Evolutionary conservation across 73 alveolate genomes (phyloP).

Genomic region (Paraurostyla sp.): DNA sequence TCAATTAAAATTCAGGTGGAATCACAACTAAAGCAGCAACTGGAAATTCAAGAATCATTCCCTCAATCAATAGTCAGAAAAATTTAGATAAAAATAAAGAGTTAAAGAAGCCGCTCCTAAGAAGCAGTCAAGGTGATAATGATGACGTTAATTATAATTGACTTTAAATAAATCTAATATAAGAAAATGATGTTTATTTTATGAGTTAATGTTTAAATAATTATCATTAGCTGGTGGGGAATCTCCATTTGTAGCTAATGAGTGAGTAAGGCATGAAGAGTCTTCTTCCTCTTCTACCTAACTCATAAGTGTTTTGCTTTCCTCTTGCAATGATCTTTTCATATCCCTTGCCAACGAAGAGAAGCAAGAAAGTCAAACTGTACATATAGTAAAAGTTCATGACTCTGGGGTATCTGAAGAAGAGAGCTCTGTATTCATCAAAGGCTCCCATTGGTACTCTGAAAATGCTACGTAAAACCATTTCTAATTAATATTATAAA

Average conservation of each 20-base stretch:
- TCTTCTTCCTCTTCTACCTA: slow-evolving; percentile 12
- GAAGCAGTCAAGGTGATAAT: not conserved
- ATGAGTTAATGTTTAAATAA: not conserved
- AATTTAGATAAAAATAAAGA: not conserved
- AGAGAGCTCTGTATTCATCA: slow-evolving; percentile 49
- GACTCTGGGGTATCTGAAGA: slow-evolving; percentile 30
- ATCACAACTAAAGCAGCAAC: not conserved
- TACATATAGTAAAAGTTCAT: slow-evolving; percentile 31
- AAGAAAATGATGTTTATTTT: not conserved
- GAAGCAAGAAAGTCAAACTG: not conserved
- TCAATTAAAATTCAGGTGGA: not conserved
- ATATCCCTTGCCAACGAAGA: slow-evolving; percentile 39
- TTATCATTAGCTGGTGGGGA: slow-evolving; percentile 41
- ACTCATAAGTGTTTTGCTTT: not conserved
- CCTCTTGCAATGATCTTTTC: slow-evolving; percentile 34
- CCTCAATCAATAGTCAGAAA: not conserved
- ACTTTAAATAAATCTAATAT: not conserved
- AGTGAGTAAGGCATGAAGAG: slow-evolving; percentile 38
- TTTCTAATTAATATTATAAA: not conserved
- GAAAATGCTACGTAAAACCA: slow-evolving; percentile 25
- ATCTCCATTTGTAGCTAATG: slow-evolving; percentile 29
- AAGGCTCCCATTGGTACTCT: slow-evolving; percentile 47
- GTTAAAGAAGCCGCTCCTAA: not conserved
- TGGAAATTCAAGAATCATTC: not conserved
- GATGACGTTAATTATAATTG: not conserved